A percentile compares a stretch with the other conserved stretches of the same genome.
Evolutionary conservation across 257 asterid species (phyloP).

Genomic region (Nicotiana undulata): DNA sequence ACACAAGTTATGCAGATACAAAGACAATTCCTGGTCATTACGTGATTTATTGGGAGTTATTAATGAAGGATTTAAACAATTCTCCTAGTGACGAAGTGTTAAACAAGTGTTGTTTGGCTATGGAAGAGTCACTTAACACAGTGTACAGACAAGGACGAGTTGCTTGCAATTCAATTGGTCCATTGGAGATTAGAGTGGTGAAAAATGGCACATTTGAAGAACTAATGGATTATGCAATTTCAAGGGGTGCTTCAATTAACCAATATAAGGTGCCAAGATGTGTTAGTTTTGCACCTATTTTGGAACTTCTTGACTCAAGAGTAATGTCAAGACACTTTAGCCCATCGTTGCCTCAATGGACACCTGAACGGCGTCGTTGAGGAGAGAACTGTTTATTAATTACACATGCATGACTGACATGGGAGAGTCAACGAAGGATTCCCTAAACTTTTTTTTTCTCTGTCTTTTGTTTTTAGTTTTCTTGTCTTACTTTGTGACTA

Average conservation of each 20-base stretch:
- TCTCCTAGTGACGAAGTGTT: conserved; percentile 39
- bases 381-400: not conserved
- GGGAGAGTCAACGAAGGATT: conserved; percentile 31
- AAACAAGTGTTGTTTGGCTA: conserved; percentile 59
- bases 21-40: conserved; percentile 88
- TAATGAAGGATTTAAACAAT: conserved; percentile 43
- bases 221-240: conserved; percentile 91
- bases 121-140: conserved; percentile 92
- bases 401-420: conserved; percentile 2
- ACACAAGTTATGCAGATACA: conserved; percentile 89
- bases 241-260: conserved; percentile 92
- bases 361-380: conserved; percentile 57
- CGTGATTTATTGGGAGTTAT: conserved; percentile 84
- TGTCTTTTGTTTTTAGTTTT: not conserved
- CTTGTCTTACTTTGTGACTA: conserved; percentile 28
- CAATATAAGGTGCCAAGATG: conserved; percentile 95
- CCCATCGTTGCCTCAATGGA: conserved; percentile 86
- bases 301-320: conserved; percentile 86
- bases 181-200: conserved; percentile 88
- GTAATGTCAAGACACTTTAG: conserved; percentile 78
- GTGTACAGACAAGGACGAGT: conserved; percentile 93
- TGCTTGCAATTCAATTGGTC: conserved; percentile 79
- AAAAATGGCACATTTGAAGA: conserved; percentile 86
- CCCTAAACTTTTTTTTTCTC: conserved; percentile 15
- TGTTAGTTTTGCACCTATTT: conserved; percentile 73